phyloP scores from a whole-genome alignment of 2,329 filamentous ascomycete species.

The Fusarium paranaense region DNA sequence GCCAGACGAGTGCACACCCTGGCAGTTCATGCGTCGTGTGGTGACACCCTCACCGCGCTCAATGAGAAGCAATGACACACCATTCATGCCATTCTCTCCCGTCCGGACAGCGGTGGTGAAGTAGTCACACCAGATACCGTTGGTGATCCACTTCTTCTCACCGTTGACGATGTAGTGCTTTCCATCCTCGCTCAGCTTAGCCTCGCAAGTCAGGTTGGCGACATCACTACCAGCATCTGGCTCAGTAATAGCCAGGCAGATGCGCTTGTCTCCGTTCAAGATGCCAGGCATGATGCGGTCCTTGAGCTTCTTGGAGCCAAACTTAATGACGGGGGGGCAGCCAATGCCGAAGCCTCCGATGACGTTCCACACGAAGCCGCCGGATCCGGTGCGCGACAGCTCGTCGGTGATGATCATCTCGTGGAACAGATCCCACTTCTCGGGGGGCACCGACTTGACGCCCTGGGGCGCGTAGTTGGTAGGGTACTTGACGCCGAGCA shows the following conservation, averaged over 20 bases:
- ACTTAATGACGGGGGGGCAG: conserved; percentile 90
- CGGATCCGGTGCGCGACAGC: conserved; percentile 86
- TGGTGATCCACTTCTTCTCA: conserved; percentile 99
- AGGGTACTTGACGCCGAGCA: conserved; percentile 87
- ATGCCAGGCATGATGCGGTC: conserved; percentile 91
- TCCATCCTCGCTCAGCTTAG: conserved; percentile 92
- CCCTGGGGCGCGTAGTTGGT: conserved; percentile 75
- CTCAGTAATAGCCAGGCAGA: conserved; percentile 97
- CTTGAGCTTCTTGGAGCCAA: conserved; percentile 85
- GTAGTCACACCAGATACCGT: conserved; percentile 96
- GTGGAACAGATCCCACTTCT: conserved; percentile 99
- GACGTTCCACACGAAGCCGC: conserved; percentile 96
- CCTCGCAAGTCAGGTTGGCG: conserved; percentile 94
- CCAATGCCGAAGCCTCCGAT: conserved; percentile 98
- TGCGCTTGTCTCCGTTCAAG: conserved; percentile 92
- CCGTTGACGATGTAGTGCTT: conserved; percentile 99
- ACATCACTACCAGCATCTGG: conserved; percentile 96
- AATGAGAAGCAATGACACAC: conserved; percentile 89
- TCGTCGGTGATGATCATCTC: conserved; percentile 97
- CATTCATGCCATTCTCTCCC: conserved; percentile 89
- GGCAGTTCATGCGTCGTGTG: conserved; percentile 97
- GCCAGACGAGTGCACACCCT: conserved; percentile 84
- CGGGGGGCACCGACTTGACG: conserved; percentile 81
- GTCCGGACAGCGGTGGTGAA: conserved; percentile 97
- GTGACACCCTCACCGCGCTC: conserved; percentile 90